A percentile compares a stretch with the other conserved stretches of the same genome.
Evolutionary conservation across 1,284 basidiomycete genomes (phyloP).

Genomic region (Boletus sp.): DNA sequence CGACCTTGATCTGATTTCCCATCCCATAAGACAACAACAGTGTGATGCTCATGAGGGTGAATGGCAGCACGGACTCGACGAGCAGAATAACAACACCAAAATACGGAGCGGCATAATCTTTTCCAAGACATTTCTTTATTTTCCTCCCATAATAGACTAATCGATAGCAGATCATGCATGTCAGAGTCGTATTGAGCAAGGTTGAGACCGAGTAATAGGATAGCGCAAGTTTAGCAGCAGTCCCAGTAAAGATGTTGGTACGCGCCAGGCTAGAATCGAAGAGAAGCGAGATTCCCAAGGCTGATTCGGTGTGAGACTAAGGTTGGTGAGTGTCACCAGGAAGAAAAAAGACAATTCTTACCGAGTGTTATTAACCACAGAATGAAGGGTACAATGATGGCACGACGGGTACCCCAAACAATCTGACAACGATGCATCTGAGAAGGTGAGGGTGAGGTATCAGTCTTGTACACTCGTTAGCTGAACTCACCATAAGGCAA

Average conservation of each 20-base stretch:
- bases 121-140: slow-evolving; percentile 1
- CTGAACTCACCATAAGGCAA: no score
- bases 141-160: slow-evolving; percentile 1
- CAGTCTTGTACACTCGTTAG: no score
- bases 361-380: slow-evolving; percentile 19
- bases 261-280: not conserved
- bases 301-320: not conserved
- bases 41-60: slow-evolving; percentile 17
- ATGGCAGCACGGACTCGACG: slow-evolving; percentile 25
- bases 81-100: slow-evolving; percentile 8
- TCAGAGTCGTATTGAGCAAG: slow-evolving; percentile 9
- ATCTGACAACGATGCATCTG: slow-evolving; percentile 19
- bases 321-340: fast-evolving
- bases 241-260: slow-evolving; percentile 8
- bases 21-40: slow-evolving; percentile 12
- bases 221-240: slow-evolving; percentile 8
- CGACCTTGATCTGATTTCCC: not conserved
- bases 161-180: slow-evolving; percentile 21
- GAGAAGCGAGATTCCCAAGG: slow-evolving; percentile 8
- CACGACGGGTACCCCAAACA: slow-evolving; percentile 14
- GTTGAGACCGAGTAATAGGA: slow-evolving; percentile 17
- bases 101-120: slow-evolving; percentile 8
- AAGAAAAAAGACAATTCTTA: slow-evolving; percentile 1
- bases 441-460: not conserved
- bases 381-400: slow-evolving; percentile 17